Base-by-base conservation (phyloP, 78 protist species). In the Cavenderia fasciculata region DNA sequence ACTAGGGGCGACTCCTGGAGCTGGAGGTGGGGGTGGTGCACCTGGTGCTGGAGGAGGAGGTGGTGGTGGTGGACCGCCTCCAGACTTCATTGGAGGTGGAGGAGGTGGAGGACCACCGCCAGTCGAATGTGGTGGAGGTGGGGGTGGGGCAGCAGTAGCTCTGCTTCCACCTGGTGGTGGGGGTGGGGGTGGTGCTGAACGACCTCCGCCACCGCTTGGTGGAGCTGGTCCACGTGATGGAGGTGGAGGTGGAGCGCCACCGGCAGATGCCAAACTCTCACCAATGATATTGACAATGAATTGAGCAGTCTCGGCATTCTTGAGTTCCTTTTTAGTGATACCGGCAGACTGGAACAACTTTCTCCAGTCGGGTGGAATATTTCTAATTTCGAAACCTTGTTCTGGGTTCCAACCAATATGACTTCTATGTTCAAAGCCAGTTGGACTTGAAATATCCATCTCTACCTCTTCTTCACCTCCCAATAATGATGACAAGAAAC, bases 291-390 rank as follows among this genome's bases (percentile, higher is more conserved):
- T 43, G 69, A 92, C 85, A 49, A 92, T 62, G 65, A 92, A 85
- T 31, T 77, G 71, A 27, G 92, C 92, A 23, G 95, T 92, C 23
- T 92, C 92, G 12, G 68, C 78, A 71, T 92, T 62, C 71, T 92
- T 92, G 14, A 92, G 23, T 54, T 92, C 95, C 70, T 44, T 46
- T 71, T 92, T 92, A 6, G 74, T 92, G 70, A 92, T 74, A 63
- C 95, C 95, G 41, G 95, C 95, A 36, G 61, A 47, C 69, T 92
- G 82, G 75, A 92, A 92, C 18, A 92, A 66, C 46, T 71, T 70
- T 25, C 86, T 65, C 95, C 95, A 92, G 38, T 82, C 93, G 23
- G 92, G 92, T 57, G 95, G 95, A 43, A 92, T 92, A 27, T 92
- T 77, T 5, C 59, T 34, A 43, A 92, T 70, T 46, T 85, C 79